A percentile compares a stretch with the other conserved stretches of the same genome.
These are phyloP conservation scores for Lactarius akahatsu DNA, from an alignment of 768 basidiomycete species.

Conservation along the genomic window DNA sequence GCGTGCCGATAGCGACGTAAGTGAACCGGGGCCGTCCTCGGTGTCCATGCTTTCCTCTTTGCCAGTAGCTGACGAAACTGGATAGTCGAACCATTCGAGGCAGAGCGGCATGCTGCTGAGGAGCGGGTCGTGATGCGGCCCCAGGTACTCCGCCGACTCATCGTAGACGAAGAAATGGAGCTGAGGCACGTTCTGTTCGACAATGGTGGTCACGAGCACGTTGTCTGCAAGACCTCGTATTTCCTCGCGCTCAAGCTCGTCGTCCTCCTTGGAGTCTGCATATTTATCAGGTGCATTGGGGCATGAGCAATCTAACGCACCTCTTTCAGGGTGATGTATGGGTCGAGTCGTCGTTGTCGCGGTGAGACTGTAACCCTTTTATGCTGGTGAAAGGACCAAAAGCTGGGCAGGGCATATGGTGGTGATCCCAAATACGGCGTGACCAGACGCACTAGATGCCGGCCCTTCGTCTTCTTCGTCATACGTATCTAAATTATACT, in stretches of 20 bases:
- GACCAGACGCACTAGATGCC: constrained; percentile 34
- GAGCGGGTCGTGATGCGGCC: constrained; percentile 97
- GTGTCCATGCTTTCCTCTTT: constrained; percentile 35
- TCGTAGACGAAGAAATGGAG: constrained; percentile 97
- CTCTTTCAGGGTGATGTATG: too few relatives aligned
- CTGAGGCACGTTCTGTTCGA: constrained; percentile 94
- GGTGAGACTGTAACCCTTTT: too few relatives aligned
- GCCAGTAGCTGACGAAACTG: constrained; percentile 55
- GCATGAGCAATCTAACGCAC: too few relatives aligned
- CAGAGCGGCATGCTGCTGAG: constrained; percentile 97
- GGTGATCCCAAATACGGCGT: constrained; percentile 16
- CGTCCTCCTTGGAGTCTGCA: too few relatives aligned
- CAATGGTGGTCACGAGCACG: constrained; percentile 73
- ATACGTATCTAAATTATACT: constrained; percentile 91
- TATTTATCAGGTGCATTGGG: too few relatives aligned
- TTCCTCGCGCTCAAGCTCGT: too few relatives aligned
- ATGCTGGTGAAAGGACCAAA: too few relatives aligned
- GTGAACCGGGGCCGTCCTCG: constrained; percentile 29
- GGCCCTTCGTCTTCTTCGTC: constrained; percentile 65
- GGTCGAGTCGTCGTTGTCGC: too few relatives aligned
- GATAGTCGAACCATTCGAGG: constrained; percentile 98
- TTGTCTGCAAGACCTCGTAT: too few relatives aligned
- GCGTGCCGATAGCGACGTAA: constrained; percentile 94
- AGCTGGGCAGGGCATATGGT: too few relatives aligned
- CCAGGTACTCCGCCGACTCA: constrained; percentile 83